Percentiles rank a stretch among this genome's conserved stretches.
These are phyloP conservation scores for Hypoxylon fuscum DNA, from an alignment of 495 filamentous ascomycete species.

Conservation along the genomic window DNA sequence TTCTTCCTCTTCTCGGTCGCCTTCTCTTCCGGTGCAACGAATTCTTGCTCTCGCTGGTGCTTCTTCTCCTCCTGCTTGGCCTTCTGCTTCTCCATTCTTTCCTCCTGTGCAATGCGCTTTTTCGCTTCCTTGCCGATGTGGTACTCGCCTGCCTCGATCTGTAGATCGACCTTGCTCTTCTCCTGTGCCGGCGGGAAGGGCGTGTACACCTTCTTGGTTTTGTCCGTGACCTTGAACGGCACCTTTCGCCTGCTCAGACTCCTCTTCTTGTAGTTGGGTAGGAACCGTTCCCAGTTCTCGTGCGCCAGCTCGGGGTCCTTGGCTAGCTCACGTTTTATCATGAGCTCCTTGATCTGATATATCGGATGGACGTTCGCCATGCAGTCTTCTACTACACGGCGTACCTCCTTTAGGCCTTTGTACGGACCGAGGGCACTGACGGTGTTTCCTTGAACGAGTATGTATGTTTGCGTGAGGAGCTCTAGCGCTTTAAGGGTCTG, in stretches of 20 bases:
- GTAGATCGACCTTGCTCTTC: slow-evolving; percentile 91
- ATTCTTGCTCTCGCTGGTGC: slow-evolving; percentile 83
- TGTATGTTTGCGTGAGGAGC: slow-evolving; percentile 91
- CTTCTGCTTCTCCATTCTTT: slow-evolving; percentile 80
- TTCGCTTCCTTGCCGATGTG: slow-evolving; percentile 92
- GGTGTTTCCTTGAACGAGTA: slow-evolving; percentile 97
- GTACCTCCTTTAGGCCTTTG: slow-evolving; percentile 92
- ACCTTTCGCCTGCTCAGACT: slow-evolving; percentile 83
- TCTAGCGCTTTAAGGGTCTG: slow-evolving; percentile 91
- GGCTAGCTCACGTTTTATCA: slow-evolving; percentile 98
- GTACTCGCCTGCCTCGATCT: slow-evolving; percentile 98
- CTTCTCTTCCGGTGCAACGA: slow-evolving; percentile 82
- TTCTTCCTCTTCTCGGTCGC: slow-evolving; percentile 66
- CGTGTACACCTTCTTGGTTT: slow-evolving; percentile 92
- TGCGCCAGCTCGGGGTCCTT: slow-evolving; percentile 88
- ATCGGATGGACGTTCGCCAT: slow-evolving; percentile 93
- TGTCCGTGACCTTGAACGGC: slow-evolving; percentile 90
- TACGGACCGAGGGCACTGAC: slow-evolving; percentile 90
- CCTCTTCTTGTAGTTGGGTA: slow-evolving; percentile 98
- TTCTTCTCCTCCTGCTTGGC: slow-evolving; percentile 89
- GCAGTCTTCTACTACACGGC: slow-evolving; percentile 90
- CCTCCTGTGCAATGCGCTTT: slow-evolving; percentile 80
- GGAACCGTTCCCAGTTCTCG: slow-evolving; percentile 95
- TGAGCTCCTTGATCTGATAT: slow-evolving; percentile 97
- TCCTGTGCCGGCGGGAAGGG: slow-evolving; percentile 68